A percentile compares a stretch with the other conserved stretches of the same genome.
These are phyloP conservation scores for Malus hybrid DNA, from an alignment of 331 rosid genomes.

Conservation along the genomic window DNA sequence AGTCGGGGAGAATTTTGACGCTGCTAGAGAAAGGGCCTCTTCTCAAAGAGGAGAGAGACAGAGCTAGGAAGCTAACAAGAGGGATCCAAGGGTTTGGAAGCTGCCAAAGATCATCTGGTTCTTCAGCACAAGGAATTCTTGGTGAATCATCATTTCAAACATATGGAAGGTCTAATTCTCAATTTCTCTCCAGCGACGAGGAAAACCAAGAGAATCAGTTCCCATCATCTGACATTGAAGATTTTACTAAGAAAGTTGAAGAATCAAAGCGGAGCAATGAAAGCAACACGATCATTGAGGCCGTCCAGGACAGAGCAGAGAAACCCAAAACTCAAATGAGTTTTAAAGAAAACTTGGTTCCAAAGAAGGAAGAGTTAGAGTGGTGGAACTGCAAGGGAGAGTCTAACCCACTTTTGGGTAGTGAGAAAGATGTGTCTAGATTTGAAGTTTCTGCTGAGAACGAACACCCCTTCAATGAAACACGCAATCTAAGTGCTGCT, in stretches of 20 bases:
- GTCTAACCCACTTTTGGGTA: conserved; percentile 38
- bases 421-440: conserved; percentile 24
- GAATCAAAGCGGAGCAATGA: conserved; percentile 1
- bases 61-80: conserved; percentile 49
- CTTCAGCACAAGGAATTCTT: conserved; percentile 29
- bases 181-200: conserved; percentile 30
- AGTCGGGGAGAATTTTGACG: conserved; percentile 60
- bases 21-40: conserved; percentile 48
- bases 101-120: conserved; percentile 30
- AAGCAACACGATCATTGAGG: not conserved
- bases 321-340: conserved; percentile 21
- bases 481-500: conserved; percentile 22
- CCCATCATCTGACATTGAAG: conserved; percentile 6
- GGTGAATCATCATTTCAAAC: conserved; percentile 16
- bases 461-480: conserved; percentile 46
- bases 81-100: conserved; percentile 89
- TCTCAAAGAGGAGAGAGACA: conserved; percentile 68
- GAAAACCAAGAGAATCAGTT: conserved; percentile 36
- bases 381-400: conserved; percentile 37
- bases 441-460: conserved; percentile 20
- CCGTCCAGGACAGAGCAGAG: not conserved
- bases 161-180: conserved; percentile 41
- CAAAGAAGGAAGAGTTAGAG: conserved; percentile 36
- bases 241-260: conserved; percentile 12
- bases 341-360: conserved; percentile 55